These are phyloP conservation scores for Exserohilum rostratum DNA, from an alignment of 2,329 filamentous ascomycete species.

Conservation along the genomic window DNA sequence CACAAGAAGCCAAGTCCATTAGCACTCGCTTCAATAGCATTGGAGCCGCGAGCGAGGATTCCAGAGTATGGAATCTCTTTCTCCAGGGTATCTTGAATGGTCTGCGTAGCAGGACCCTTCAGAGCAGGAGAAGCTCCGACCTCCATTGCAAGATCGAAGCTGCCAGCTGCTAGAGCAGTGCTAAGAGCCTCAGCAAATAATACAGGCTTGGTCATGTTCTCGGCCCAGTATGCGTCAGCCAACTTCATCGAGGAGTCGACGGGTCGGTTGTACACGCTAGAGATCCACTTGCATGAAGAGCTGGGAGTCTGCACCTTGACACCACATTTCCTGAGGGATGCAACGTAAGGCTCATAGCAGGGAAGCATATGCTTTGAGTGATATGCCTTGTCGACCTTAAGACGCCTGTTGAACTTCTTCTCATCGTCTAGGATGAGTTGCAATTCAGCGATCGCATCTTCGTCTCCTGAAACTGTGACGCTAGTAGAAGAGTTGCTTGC, in stretches of 20 bases:
- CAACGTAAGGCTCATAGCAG: constrained; percentile 13
- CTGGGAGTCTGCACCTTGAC: not conserved
- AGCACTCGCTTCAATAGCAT: not conserved
- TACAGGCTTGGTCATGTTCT: constrained; percentile 10
- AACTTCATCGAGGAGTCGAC: not conserved
- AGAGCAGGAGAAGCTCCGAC: not conserved
- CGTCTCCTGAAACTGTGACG: constrained; percentile 55
- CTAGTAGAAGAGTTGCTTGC: constrained; percentile 41
- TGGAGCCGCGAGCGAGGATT: not conserved
- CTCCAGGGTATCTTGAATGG: not conserved
- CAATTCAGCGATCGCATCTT: constrained; percentile 44
- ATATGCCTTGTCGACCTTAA: constrained; percentile 55
- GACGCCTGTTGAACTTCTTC: constrained; percentile 47
- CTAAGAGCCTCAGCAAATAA: constrained; percentile 3
- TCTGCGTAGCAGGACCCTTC: not conserved
- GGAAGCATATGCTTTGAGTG: constrained; percentile 53
- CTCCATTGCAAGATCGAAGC: not conserved
- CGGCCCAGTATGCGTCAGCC: constrained; percentile 6
- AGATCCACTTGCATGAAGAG: not conserved
- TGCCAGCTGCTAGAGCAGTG: not conserved
- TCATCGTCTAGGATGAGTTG: constrained; percentile 42
- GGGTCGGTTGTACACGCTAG: not conserved
- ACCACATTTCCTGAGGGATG: constrained; percentile 6
- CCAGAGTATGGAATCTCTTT: not conserved
- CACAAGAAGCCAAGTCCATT: not conserved